Evolutionary conservation across 2,329 filamentous ascomycete species (phyloP).

Genomic region (Trichoderma atrobrunneum): DNA sequence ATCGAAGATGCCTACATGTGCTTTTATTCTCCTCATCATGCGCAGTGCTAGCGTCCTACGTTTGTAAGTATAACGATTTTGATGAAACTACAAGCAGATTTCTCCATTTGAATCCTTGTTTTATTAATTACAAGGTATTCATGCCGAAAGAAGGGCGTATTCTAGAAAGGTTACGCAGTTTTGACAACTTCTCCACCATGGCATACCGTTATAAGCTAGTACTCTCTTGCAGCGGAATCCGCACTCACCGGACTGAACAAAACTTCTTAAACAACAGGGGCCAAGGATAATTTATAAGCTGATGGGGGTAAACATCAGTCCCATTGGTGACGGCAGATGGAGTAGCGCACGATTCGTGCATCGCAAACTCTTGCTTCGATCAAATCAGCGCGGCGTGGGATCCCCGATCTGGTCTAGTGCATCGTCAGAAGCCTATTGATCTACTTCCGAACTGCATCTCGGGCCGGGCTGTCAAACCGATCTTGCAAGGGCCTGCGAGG

Average conservation of each 20-base stretch:
- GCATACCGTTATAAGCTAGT: background rate
- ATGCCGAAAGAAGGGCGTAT: background rate
- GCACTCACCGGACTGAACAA: background rate
- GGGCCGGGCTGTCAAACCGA: conserved; percentile 3
- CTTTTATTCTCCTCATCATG: background rate
- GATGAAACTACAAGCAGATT: background rate
- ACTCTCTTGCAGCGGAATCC: background rate
- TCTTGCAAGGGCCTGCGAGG: background rate
- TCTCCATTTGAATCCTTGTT: background rate
- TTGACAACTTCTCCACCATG: background rate
- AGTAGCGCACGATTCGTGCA: background rate
- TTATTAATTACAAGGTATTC: background rate
- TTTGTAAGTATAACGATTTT: background rate
- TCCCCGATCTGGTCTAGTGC: conserved; percentile 2
- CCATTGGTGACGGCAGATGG: background rate
- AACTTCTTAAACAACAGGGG: background rate
- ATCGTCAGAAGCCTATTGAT: background rate
- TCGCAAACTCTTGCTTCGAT: conserved; percentile 12
- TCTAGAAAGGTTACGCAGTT: background rate
- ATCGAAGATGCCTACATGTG: background rate
- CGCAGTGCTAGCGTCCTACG: background rate
- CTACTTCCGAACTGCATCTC: conserved; percentile 4
- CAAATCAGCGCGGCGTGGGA: background rate
- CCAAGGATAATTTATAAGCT: background rate
- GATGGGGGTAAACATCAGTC: background rate